Base-by-base conservation (phyloP, 1,284 basidiomycete genomes). In the Paramarasmius palmivorus region DNA sequence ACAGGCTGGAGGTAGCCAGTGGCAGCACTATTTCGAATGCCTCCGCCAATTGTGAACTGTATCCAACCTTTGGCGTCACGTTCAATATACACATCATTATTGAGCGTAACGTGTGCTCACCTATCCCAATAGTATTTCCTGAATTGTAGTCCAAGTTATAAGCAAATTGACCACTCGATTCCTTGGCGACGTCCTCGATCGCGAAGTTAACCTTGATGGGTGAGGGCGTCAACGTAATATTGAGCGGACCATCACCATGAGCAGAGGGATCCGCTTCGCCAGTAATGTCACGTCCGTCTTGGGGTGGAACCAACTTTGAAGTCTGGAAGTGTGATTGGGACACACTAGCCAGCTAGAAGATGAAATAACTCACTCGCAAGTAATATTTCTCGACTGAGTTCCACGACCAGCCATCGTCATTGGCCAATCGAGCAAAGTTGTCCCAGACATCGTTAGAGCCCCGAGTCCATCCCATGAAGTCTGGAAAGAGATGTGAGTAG, bases 1-100 rank as follows among this genome's bases (percentile, higher is more conserved):
- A 63, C 55, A 14, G 70, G 66, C 2, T 63, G 59, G n/a, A 80
- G 60, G 58, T 75, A 76, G 2, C 68, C 62, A 3, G 71, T 72
- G 1, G 72, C 69, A 7, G 74, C 66, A 42, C 68, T 73, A 41
- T 64, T 68, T 5, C 74, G 62, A 32, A 61, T 49, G 4, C 69
- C 70, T 15, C 61, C 54, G 37, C 69, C 63, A 39, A 69, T 60
- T 17, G 42, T 25, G 14, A 8, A 36, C 19, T 46, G 34, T 12
- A 20, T 46, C 32, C 19, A 52, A 4, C 42, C 51, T 36, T 6
- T 36, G 17, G 20, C 17, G 23, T 44, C 7, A 42, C 35, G 29
- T 32, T 32, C 6, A 6, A 6, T 32, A 32, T 32, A 32, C 45
- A 22, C 6, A 19, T 34, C 44, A 29, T 20, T 17, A n/a, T n/a